Evolutionary conservation across 2,329 filamentous ascomycete genomes (phyloP), one percentile per base, ranked within the genome.

Genomic region (Bipolaris bicolor): DNA sequence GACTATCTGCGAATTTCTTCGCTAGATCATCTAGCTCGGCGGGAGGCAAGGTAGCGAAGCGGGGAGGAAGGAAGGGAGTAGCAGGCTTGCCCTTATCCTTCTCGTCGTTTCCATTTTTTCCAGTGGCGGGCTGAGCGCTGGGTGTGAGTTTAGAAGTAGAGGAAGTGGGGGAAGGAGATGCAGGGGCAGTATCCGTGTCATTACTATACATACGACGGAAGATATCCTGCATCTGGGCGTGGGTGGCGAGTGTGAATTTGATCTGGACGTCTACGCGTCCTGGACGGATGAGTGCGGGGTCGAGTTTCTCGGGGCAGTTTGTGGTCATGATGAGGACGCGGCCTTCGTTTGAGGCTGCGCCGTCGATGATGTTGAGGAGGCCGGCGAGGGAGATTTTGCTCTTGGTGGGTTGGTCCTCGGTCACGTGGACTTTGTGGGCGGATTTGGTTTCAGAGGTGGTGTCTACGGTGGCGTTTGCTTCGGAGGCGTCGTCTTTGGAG

Each of bases 281-380:
- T 0, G 86, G 85, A 0, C 86, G 84, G 60, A 88, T 86, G 16
- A 88, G 79, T 0, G 86, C 86, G 60, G 83, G 83, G 31, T 74
- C 70, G 2, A 74, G 60, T 1, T 52, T 54, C n/a, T 71, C 62
- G 2, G 63, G 61, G 10, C 48, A 59, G 51, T 73, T 73, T 0
- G 66, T 67, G 1, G 70, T 73, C 68, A 72, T 73, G 36, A 73
- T 61, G 2, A 74, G 49, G 7, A 73, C 58, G 5, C 57, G 49
- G 5, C 57, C 90, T 77, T 94, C 90, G 66, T 91, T 89, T 3
- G 87, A 90, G 1, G 89, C 89, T 1, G 92, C 90, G 52, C 91
- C 90, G 68, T 96, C 91, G 39, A 96, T 91, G 56, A 89, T 89
- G 74, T 96, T 96, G 49, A 96, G 83, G 1, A 96, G 82, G 0